Evolutionary conservation across 208 protist genomes (phyloP).

Genomic region (Histomonas meleagridis): DNA sequence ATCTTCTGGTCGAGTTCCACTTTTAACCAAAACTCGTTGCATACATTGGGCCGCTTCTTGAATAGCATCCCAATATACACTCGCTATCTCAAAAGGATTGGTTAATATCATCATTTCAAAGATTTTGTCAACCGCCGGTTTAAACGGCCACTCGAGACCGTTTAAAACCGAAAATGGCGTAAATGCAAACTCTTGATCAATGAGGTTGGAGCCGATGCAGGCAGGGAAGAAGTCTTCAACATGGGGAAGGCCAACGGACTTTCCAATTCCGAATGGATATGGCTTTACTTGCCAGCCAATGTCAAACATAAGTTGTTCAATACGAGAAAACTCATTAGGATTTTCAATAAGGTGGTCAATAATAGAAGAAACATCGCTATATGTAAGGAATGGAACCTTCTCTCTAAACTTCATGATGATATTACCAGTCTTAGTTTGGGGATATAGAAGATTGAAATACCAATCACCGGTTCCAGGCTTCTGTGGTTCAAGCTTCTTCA

Average conservation of each 20-base stretch:
- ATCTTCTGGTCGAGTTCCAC: background rate
- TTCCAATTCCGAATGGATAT: background rate
- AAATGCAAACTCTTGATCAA: background rate
- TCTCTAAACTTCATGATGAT: background rate
- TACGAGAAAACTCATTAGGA: background rate
- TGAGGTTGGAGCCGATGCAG: background rate
- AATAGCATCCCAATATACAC: constrained; percentile 21
- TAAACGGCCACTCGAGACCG: background rate
- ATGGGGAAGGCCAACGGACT: too few species aligned
- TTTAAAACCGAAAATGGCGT: background rate
- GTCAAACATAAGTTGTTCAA: background rate
- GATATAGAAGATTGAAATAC: background rate
- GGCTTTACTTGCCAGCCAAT: background rate
- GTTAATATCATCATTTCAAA: background rate
- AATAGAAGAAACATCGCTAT: background rate
- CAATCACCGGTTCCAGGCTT: constrained; percentile 22
- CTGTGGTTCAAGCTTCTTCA: background rate
- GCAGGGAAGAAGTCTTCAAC: background rate
- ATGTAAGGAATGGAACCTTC: background rate
- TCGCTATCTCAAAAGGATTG: background rate
- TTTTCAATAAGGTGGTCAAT: background rate
- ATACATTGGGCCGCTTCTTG: constrained; percentile 30
- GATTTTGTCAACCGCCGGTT: background rate
- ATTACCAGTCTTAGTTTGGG: background rate
- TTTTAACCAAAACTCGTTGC: background rate